Conservation (phyloP, 768 basidiomycete species). For the Lactarius vividus region DNA sequence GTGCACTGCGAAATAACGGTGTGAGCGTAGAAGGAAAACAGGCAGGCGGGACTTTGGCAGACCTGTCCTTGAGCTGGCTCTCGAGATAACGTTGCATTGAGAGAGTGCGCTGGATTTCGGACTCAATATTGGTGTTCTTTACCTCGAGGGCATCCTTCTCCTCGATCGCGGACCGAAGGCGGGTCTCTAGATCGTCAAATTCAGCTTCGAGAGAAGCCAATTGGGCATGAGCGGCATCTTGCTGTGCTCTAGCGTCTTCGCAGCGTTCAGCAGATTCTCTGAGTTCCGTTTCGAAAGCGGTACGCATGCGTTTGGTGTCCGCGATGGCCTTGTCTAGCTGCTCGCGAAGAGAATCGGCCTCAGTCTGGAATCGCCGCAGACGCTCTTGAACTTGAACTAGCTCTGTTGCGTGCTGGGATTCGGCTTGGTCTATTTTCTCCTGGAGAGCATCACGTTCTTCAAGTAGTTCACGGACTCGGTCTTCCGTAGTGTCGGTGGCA, state of each 20-base stretch:
- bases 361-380: slow-evolving; percentile 17
- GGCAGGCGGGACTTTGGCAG: slow-evolving; percentile 25
- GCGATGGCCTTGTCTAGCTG: slow-evolving; percentile 22
- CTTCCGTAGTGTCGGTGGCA: slow-evolving; percentile 7
- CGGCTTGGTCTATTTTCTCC: slow-evolving; percentile 29
- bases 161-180: slow-evolving; percentile 41
- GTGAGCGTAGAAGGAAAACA: slow-evolving; percentile 7
- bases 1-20: slow-evolving; percentile 43
- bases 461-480: slow-evolving; percentile 17
- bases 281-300: slow-evolving; percentile 28
- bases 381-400: slow-evolving; percentile 23
- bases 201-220: slow-evolving; percentile 39
- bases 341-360: slow-evolving; percentile 15
- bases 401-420: slow-evolving; percentile 28
- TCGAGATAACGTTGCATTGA: slow-evolving; percentile 64
- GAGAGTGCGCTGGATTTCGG: slow-evolving; percentile 61
- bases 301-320: slow-evolving; percentile 7
- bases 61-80: slow-evolving; percentile 63
- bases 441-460: slow-evolving; percentile 35
- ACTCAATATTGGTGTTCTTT: slow-evolving; percentile 56
- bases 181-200: slow-evolving; percentile 41
- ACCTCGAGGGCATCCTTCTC: slow-evolving; percentile 54
- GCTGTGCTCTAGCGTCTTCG: slow-evolving; percentile 7
- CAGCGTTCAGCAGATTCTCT: slow-evolving; percentile 14
- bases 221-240: slow-evolving; percentile 27